Conservation (phyloP, 2,329 filamentous ascomycete genomes). For the Phyllosticta ampelicida region DNA sequence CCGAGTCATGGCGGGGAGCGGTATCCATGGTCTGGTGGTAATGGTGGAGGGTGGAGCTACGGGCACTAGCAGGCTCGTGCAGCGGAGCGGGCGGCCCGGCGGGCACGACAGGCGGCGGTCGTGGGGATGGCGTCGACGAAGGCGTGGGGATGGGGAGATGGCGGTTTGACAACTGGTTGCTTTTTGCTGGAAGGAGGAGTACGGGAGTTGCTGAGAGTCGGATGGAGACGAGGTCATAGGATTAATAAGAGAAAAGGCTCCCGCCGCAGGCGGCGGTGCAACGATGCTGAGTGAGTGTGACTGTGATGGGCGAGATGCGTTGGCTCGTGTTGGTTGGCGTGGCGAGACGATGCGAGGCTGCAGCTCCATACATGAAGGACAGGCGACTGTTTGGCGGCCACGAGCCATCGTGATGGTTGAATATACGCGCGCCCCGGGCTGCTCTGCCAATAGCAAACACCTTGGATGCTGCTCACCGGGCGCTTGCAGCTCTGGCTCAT, state of each 20-base stretch:
- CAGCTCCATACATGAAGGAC: not conserved
- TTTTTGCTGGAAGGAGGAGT: not conserved
- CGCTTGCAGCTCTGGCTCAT: not conserved
- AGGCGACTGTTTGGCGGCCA: not conserved
- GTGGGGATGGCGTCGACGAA: not conserved
- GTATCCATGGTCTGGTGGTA: constrained; percentile 8
- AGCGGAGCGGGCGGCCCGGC: not conserved
- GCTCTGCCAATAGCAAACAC: not conserved
- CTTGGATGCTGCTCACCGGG: not conserved
- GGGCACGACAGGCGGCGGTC: not conserved
- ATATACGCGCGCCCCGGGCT: not conserved
- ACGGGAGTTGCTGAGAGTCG: not conserved
- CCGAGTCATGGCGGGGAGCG: constrained; percentile 5
- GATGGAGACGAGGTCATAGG: not conserved
- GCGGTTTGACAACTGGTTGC: not conserved
- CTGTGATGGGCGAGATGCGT: not conserved
- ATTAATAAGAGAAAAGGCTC: not conserved
- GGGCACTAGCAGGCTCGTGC: not conserved
- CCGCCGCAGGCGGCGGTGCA: not conserved
- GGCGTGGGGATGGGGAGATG: not conserved
- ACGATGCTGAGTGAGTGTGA: not conserved
- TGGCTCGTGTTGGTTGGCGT: not conserved
- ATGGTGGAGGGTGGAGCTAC: not conserved
- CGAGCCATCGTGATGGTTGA: not conserved
- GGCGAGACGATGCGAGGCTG: not conserved